phyloP scores from a whole-genome alignment of 345 rosid species.

The Sisymbrium irio region DNA sequence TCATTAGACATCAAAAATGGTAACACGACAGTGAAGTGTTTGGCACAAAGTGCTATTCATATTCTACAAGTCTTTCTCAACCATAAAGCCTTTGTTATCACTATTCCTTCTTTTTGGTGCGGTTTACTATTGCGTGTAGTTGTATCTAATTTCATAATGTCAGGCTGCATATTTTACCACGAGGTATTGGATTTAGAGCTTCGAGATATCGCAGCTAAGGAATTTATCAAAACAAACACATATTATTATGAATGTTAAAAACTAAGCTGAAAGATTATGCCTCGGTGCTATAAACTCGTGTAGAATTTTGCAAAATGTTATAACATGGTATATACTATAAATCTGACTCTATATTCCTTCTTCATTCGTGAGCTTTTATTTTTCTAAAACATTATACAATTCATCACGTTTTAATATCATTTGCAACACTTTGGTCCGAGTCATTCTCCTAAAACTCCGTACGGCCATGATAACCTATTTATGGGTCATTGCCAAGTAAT shows the following conservation, averaged over 20 bases:
- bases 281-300: background rate
- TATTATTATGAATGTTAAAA: background rate
- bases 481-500: background rate
- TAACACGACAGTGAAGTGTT: slow-evolving; percentile 24
- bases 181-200: background rate
- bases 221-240: background rate
- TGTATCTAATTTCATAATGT: background rate
- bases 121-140: slow-evolving; percentile 4
- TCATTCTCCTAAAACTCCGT: background rate
- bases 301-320: background rate
- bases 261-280: background rate
- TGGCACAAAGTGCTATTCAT: slow-evolving; percentile 23
- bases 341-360: background rate
- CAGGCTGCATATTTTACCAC: background rate
- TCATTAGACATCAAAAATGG: slow-evolving; percentile 16
- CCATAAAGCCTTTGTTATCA: slow-evolving; percentile 2
- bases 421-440: background rate
- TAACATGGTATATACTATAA: background rate
- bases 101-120: slow-evolving; percentile 10
- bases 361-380: background rate
- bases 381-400: background rate
- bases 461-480: background rate
- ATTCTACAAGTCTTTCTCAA: slow-evolving; percentile 21
- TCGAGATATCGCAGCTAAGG: background rate
- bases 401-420: background rate